Base-by-base conservation (phyloP, 2,329 filamentous ascomycete species). In the Pseudopyricularia cyperi region DNA sequence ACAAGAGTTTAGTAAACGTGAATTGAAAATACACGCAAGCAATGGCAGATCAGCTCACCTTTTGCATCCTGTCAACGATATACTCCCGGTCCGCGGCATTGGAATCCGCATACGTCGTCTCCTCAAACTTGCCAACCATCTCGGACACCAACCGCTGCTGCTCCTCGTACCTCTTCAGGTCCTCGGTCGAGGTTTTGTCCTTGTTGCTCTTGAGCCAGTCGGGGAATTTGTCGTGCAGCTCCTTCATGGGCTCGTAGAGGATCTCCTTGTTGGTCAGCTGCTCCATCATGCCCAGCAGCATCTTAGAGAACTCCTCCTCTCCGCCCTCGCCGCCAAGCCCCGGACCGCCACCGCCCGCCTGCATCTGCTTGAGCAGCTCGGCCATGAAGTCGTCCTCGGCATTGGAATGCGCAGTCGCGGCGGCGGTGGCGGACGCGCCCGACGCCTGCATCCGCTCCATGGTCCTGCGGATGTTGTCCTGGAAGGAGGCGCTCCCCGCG, bases 201-300 rank as follows among this genome's bases (percentile, higher is more conserved):
- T 74, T 74, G 65, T 96, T 91, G 68, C 87, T 84, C 60, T 79
- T 77, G 65, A 98, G 75, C 91, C 93, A 98, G 2, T 70, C 81
- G 0, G 90, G 91, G 63, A 93, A 98, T 68, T 96, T 97, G 51
- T 88, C 85, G 65, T 95, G 73, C 48, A 98, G 73, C 69, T 98
- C 93, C 72, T 95, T 95, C 89, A 98, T 96, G 2, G 93, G 93
- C 70, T 98, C 91, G 65, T 97, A 97, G 50, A 98, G 70, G 56
- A 98, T 96, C 59, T 97, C 93, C 72, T 95, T 97, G 68, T 95
- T 95, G 3, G 93, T 97, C 56, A 98, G 76, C 67, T 98, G 90
- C 70, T 97, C 89, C 91, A 98, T 97, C 89, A 97, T 95, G 52
- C 87, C 87, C 76, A 95, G 81, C 54, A 98, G 79, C 82, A 97